Evolutionary conservation across 495 filamentous ascomycete species (phyloP).

Genomic region (Penicillium manginii): DNA sequence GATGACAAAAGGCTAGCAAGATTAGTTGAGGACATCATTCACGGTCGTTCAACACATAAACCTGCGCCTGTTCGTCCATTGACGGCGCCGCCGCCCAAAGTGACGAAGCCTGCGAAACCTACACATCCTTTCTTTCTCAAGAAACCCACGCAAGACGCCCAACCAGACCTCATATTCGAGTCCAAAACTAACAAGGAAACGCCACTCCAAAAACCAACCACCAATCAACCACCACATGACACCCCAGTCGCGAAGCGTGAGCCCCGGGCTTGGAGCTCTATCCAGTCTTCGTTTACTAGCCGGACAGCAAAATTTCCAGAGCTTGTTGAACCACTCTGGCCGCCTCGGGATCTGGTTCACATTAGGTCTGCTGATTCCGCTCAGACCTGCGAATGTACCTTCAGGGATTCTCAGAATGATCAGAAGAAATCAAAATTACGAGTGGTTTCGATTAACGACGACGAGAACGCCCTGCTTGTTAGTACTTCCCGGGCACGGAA

Average conservation of each 20-base stretch:
- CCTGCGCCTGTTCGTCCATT: background rate
- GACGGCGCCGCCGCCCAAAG: conserved; percentile 15
- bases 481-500: conserved; percentile 21
- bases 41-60: conserved; percentile 21
- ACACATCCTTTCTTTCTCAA: conserved; percentile 83
- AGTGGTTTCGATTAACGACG: conserved; percentile 32
- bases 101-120: conserved; percentile 53
- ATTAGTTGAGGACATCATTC: conserved; percentile 57
- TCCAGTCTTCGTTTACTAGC: conserved; percentile 31
- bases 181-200: background rate
- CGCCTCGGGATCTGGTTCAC: conserved; percentile 65
- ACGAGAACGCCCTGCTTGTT: conserved; percentile 39
- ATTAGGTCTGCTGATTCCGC: conserved; percentile 31
- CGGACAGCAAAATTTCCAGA: conserved; percentile 59
- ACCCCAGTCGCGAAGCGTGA: conserved; percentile 15
- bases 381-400: background rate
- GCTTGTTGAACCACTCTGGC: conserved; percentile 68
- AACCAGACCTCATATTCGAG: background rate
- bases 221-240: conserved; percentile 22
- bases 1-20: conserved; percentile 36
- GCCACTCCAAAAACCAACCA: conserved; percentile 12
- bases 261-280: background rate
- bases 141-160: conserved; percentile 27
- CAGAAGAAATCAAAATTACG: conserved; percentile 44
- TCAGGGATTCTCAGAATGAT: conserved; percentile 11